phyloP scores from a whole-genome alignment of 176 grass and related monocot species.

The Oryza meyeriana region DNA sequence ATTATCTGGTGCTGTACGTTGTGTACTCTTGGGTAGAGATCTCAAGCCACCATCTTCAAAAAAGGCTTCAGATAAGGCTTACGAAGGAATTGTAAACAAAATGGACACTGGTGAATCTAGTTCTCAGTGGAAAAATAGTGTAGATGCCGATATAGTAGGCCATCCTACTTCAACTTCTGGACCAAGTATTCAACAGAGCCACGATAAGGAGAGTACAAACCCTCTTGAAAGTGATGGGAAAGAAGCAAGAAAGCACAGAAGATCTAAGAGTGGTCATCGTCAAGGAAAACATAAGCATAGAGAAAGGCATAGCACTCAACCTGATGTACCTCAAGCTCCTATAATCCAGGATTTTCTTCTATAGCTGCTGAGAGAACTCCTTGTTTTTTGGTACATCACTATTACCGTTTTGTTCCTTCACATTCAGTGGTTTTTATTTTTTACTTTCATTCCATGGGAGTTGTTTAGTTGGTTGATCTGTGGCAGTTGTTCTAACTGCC shows the following conservation, averaged over 20 bases:
- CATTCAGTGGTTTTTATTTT: constrained; percentile 14
- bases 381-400: constrained; percentile 38
- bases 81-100: constrained; percentile 38
- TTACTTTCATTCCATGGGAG: neutral
- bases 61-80: constrained; percentile 24
- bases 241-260: constrained; percentile 45
- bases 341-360: constrained; percentile 95
- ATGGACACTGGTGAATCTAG: constrained; percentile 29
- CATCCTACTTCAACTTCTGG: constrained; percentile 42
- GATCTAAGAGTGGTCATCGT: constrained; percentile 44
- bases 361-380: constrained; percentile 30
- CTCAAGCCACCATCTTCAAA: constrained; percentile 30
- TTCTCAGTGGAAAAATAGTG: constrained; percentile 31
- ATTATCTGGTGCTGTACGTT: constrained; percentile 50
- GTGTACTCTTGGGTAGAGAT: constrained; percentile 60
- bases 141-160: constrained; percentile 20
- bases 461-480: constrained; percentile 35
- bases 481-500: neutral
- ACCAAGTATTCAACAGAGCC: constrained; percentile 41
- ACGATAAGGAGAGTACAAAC: constrained; percentile 46
- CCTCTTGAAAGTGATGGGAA: constrained; percentile 47
- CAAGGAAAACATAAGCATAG: constrained; percentile 62
- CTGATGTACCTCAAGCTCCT: constrained; percentile 49
- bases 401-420: constrained; percentile 9
- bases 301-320: constrained; percentile 42